Evolutionary conservation across 1,139 yeast species (phyloP).

Genomic region (Hyphopichia wangnamkhiaoensis): DNA sequence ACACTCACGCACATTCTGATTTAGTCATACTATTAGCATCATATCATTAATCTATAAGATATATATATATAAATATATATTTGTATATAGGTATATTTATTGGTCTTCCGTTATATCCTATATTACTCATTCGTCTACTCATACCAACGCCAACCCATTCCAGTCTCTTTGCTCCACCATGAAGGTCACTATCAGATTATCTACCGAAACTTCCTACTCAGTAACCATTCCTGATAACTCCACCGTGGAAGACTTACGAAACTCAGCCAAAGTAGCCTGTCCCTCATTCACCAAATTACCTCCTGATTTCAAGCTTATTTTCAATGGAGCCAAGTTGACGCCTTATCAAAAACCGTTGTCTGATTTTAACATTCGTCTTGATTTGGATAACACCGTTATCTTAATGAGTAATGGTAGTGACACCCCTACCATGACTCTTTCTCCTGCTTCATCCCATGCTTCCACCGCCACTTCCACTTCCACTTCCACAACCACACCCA

Average conservation of each 20-base stretch:
- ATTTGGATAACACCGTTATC: slow-evolving; percentile 36
- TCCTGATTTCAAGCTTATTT: slow-evolving; percentile 48
- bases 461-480: slow-evolving; percentile 9
- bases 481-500: slow-evolving; percentile 3
- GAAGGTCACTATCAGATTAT: slow-evolving; percentile 45
- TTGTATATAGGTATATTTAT: no score
- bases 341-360: slow-evolving; percentile 27
- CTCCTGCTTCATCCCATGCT: slow-evolving; percentile 15
- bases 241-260: slow-evolving; percentile 50
- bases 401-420: slow-evolving; percentile 42
- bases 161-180: slow-evolving; percentile 15
- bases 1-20: no score
- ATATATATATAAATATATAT: no score
- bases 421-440: slow-evolving; percentile 24
- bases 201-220: slow-evolving; percentile 42
- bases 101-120: no score
- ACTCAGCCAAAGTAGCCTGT: slow-evolving; percentile 44
- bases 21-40: no score
- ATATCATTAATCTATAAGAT: no score
- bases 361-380: slow-evolving; percentile 23
- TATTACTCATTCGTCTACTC: no score
- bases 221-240: slow-evolving; percentile 52
- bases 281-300: slow-evolving; percentile 37
- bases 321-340: slow-evolving; percentile 51
- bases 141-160: not conserved